Percentiles rank a stretch among this genome's conserved stretches.
These are phyloP conservation scores for Adansonia rubrostipa DNA, from an alignment of 441 rosid genomes.

Conservation along the genomic window DNA sequence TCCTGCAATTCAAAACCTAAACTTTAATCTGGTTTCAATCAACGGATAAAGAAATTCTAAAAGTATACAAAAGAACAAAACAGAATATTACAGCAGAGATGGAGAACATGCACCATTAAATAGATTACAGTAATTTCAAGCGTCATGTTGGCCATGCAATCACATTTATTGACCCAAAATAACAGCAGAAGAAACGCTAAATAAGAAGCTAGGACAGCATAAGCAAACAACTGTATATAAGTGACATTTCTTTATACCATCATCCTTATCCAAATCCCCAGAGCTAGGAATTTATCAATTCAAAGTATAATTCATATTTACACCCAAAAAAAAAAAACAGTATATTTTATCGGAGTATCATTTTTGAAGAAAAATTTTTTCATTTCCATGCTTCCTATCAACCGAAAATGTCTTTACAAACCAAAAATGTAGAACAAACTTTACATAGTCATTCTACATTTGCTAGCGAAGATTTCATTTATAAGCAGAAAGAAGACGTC, in stretches of 20 bases:
- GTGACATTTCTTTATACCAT: background rate
- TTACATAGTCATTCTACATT: slow-evolving; percentile 1
- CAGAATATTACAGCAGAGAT: background rate
- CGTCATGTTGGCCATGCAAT: background rate
- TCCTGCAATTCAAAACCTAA: slow-evolving; percentile 12
- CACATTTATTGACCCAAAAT: background rate
- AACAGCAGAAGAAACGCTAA: background rate
- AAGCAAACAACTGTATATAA: background rate
- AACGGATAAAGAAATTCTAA: background rate
- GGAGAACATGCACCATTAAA: background rate
- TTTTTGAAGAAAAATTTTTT: background rate
- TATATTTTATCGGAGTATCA: background rate
- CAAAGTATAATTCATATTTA: background rate
- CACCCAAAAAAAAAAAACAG: background rate
- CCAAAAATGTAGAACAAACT: background rate
- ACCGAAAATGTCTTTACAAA: background rate
- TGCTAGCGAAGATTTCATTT: background rate
- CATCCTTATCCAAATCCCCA: background rate
- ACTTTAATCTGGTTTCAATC: background rate
- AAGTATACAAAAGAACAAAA: background rate
- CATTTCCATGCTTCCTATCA: background rate
- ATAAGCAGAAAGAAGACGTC: background rate
- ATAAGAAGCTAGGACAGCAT: background rate
- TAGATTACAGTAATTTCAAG: background rate
- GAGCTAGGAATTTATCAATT: background rate